Conservation (phyloP, 495 filamentous ascomycete species). For the Amniculicola lignicola region DNA sequence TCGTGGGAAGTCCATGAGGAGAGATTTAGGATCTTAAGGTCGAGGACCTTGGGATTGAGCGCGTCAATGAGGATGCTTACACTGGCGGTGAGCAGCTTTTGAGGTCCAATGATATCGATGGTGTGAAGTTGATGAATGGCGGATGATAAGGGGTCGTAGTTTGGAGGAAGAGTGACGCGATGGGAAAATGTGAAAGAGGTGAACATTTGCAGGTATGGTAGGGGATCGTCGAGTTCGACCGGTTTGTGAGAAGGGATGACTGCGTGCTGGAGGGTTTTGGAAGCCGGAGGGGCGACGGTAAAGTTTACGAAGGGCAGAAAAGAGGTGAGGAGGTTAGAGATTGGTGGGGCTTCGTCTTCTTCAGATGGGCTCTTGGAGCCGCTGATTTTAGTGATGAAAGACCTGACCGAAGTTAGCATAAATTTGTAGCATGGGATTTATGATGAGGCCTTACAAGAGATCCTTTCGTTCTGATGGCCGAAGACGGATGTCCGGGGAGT, state of each 20-base stretch:
- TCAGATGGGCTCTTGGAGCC: background rate
- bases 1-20: slow-evolving; percentile 42
- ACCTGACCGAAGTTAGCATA: slow-evolving; percentile 1
- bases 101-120: slow-evolving; percentile 30
- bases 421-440: background rate
- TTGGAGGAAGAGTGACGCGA: slow-evolving; percentile 38
- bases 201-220: slow-evolving; percentile 58
- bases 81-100: slow-evolving; percentile 29
- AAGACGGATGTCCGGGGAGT: background rate
- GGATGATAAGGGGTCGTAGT: background rate
- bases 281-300: background rate
- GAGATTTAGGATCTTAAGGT: slow-evolving; percentile 34
- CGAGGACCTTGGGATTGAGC: slow-evolving; percentile 1
- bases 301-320: slow-evolving; percentile 31
- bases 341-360: slow-evolving; percentile 10
- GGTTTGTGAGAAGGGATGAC: slow-evolving; percentile 51
- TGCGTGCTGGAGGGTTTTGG: background rate
- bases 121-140: slow-evolving; percentile 27
- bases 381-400: slow-evolving; percentile 24
- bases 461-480: slow-evolving; percentile 5
- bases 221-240: slow-evolving; percentile 51
- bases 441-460: slow-evolving; percentile 4
- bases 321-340: slow-evolving; percentile 31
- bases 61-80: slow-evolving; percentile 33
- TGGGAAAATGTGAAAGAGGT: slow-evolving; percentile 54